Conservation (phyloP, 116 monocot genomes). For the Zostera marina region DNA sequence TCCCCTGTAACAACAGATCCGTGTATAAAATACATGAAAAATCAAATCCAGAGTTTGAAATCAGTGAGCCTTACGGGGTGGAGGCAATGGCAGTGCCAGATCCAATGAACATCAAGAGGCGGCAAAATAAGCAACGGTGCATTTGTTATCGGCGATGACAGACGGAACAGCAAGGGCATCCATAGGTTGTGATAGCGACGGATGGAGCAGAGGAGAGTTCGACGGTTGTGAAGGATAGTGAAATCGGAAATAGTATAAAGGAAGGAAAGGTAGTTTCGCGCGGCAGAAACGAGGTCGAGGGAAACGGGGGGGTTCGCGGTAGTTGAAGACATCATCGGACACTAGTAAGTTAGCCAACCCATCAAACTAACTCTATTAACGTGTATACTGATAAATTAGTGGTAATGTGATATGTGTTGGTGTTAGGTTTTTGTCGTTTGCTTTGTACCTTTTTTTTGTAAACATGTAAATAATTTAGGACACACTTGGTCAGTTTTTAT, state of each 20-base stretch:
- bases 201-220: constrained; percentile 24
- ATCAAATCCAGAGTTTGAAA: background rate
- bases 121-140: constrained; percentile 43
- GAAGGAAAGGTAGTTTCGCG: constrained; percentile 44
- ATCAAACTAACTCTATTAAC: too few relatives aligned
- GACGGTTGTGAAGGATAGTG: constrained; percentile 7
- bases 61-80: constrained; percentile 16
- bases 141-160: constrained; percentile 10
- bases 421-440: background rate
- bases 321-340: background rate
- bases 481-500: too few relatives aligned
- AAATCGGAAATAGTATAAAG: constrained; percentile 30
- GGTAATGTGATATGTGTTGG: too few relatives aligned
- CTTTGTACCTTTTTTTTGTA: background rate
- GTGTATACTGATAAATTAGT: background rate
- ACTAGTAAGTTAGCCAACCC: too few relatives aligned
- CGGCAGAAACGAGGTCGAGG: constrained; percentile 72
- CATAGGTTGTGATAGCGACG: constrained; percentile 77
- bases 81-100: constrained; percentile 93
- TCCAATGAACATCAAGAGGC: constrained; percentile 63
- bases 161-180: constrained; percentile 65
- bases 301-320: constrained; percentile 11
- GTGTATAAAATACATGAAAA: background rate
- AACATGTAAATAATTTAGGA: too few relatives aligned
- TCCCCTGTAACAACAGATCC: constrained; percentile 8